Evolutionary conservation across 1,139 yeast species (phyloP), one percentile per base, ranked within the genome.

Genomic region (Blastobotrys raffinosifermentans): DNA sequence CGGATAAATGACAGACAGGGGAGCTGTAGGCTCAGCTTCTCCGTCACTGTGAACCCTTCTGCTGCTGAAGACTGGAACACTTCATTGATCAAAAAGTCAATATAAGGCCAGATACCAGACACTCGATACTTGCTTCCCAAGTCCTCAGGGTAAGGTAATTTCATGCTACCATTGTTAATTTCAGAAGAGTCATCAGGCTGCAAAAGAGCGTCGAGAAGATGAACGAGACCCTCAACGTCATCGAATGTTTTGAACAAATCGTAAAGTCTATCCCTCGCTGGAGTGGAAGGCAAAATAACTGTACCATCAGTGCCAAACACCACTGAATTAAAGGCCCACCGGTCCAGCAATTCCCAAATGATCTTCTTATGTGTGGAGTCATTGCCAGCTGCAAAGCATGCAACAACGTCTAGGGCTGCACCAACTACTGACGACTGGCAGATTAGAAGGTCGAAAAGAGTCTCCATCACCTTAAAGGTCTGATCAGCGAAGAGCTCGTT

Each of bases 61-160:
- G 62, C 50, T 2, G 54, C 47, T 0, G 73, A 60, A 2, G 66
- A 70, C 13, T 70, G 73, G 48, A 89, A 75, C 1, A 86, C 75
- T 30, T 81, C 83, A n/a, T 70, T 61, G 27, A 83, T 57, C 18
- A 86, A 56, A 50, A 75, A 86, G 42, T 85, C 93, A 38, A 84
- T 62, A 50, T 87, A 89, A 3, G 94, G 89, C 77, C 89, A 77
- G 8, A 86, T 61, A 2, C 96, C 95, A 5, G 64, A 65, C 34
- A 70, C 73, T 51, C 94, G 69, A 47, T 78, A 74, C 1, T 69
- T 67, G 11, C 58, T 58, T 0, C 96, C 95, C 19, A 86, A 58
- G 39, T 73, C 75, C 6, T 67, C 56, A 1, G 95, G 94, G 50
- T 70, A 83, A 10, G 78, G 69, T n/a, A 74, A 55, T 4, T 34